phyloP scores from a whole-genome alignment of 768 basidiomycete species.

The Termitomyces titanicus region DNA sequence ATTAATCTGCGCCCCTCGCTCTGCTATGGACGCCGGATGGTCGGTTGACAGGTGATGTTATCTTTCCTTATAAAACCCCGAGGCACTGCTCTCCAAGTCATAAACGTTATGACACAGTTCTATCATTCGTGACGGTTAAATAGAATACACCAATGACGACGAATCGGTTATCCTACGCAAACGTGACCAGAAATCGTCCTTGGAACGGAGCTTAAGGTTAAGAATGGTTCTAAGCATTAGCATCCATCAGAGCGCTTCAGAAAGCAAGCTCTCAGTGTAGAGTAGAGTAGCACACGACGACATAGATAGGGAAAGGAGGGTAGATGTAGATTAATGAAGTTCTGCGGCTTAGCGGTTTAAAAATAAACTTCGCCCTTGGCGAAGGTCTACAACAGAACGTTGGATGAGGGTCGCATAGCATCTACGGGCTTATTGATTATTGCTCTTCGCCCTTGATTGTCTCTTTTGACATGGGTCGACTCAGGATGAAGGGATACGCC shows the following conservation, averaged over 20 bases:
- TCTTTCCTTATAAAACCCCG: background rate
- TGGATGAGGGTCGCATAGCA: no score
- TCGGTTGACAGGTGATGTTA: background rate
- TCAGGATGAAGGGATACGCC: background rate
- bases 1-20: background rate
- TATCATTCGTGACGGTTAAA: background rate
- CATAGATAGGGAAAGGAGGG: no score
- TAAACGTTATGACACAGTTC: background rate
- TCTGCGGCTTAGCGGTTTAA: no score
- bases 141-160: background rate
- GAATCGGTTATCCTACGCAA: background rate
- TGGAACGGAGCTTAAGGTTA: background rate
- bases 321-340: no score
- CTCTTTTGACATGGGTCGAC: no score
- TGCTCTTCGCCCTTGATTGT: no score
- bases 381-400: no score
- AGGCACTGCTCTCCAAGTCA: background rate
- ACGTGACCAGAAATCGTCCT: background rate
- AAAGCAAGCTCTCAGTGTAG: background rate
- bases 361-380: background rate
- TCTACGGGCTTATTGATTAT: no score
- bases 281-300: background rate
- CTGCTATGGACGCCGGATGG: background rate
- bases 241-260: background rate
- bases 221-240: background rate